A percentile compares a stretch with the other conserved stretches of the same genome.
phyloP scores from a whole-genome alignment of 164 flowering plant species.

The Magnolia officinalis region DNA sequence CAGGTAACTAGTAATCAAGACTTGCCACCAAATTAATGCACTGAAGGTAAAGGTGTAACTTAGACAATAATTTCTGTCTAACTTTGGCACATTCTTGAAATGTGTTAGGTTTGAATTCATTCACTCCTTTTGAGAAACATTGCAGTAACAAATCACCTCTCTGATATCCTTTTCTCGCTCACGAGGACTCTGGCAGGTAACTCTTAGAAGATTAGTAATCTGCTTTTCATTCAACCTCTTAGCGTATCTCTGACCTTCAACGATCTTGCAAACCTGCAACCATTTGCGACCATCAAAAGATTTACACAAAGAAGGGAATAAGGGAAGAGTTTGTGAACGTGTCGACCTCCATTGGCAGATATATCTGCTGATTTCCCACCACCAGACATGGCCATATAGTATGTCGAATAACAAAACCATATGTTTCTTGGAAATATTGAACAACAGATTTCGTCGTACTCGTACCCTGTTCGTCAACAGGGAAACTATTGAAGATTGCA shows the following conservation, averaged over 20 bases:
- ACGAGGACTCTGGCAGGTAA: conserved; percentile 72
- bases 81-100: no score
- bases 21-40: neutral
- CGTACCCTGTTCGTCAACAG: conserved; percentile 77
- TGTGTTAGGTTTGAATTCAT: no score
- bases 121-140: no score
- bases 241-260: conserved; percentile 82
- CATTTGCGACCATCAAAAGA: neutral
- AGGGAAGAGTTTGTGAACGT: neutral
- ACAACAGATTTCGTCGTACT: conserved; percentile 80
- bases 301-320: neutral
- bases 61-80: neutral
- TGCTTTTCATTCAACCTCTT: conserved; percentile 72
- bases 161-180: conserved; percentile 71
- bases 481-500: conserved; percentile 41
- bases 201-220: conserved; percentile 67
- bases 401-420: conserved; percentile 78
- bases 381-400: conserved; percentile 88
- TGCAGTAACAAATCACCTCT: conserved; percentile 34
- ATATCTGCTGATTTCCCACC: conserved; percentile 88
- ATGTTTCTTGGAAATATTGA: conserved; percentile 81
- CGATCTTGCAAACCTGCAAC: conserved; percentile 79
- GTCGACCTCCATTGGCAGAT: conserved; percentile 95
- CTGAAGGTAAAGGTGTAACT: neutral
- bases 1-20: neutral